Conservation (phyloP, 305 asterid species). For the Fraxinus dipetala region DNA sequence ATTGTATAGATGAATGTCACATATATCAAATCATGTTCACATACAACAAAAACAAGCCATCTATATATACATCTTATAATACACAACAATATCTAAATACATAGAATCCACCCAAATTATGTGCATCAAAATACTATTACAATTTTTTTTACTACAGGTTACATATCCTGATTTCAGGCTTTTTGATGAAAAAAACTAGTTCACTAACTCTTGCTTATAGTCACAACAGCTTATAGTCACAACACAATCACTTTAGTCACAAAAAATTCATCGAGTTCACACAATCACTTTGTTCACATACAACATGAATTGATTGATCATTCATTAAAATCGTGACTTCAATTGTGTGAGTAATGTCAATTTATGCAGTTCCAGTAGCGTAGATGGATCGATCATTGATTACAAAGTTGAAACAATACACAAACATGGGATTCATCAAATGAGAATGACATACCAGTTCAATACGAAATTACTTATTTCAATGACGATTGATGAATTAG, state of each 20-base stretch:
- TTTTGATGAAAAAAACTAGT: too few species aligned
- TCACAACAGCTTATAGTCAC: too few species aligned
- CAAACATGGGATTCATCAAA: too few species aligned
- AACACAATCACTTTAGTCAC: too few species aligned
- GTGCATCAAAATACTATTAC: background rate
- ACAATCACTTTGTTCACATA: background rate
- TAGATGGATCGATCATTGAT: too few species aligned
- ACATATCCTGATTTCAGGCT: background rate
- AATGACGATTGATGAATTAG: too few species aligned
- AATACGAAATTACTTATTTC: background rate
- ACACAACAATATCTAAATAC: too few species aligned
- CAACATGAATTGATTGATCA: background rate
- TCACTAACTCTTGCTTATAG: background rate
- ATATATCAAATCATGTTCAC: too few species aligned
- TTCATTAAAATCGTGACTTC: background rate
- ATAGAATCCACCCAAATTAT: background rate
- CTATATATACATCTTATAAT: too few species aligned
- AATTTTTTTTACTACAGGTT: background rate
- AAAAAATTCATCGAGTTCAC: too few species aligned
- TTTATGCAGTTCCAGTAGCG: background rate
- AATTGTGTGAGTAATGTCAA: too few species aligned
- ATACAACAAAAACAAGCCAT: background rate
- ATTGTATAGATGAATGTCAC: too few species aligned
- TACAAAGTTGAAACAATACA: background rate
- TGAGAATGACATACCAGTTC: background rate